These are phyloP conservation scores for Zygoascus meyerae DNA, from an alignment of 1,139 yeast species.

Conservation along the genomic window DNA sequence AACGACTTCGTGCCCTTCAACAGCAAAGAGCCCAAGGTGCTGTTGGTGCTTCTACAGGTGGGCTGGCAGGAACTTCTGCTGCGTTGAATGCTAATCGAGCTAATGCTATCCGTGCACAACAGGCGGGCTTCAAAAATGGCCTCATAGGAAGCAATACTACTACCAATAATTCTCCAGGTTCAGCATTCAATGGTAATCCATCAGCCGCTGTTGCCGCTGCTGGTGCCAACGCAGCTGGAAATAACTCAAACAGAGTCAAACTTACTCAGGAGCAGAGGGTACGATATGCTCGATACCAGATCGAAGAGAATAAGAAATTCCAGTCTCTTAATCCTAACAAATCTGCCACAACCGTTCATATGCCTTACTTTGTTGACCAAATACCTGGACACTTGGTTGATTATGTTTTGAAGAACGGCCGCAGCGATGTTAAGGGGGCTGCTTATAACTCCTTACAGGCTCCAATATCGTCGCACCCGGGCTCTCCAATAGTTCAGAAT, in stretches of 20 bases:
- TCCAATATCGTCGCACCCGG: conserved; percentile 9
- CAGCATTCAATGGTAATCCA: not conserved
- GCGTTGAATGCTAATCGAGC: conserved; percentile 3
- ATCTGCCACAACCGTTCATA: conserved; percentile 6
- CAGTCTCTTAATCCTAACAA: conserved; percentile 1
- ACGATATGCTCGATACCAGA: conserved; percentile 8
- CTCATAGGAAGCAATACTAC: not conserved
- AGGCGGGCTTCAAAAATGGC: conserved; percentile 5
- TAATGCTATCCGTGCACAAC: conserved; percentile 1
- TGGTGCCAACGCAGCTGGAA: not conserved
- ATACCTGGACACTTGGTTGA: conserved; percentile 4
- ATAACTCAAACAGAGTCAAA: conserved; percentile 6
- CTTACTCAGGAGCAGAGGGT: conserved; percentile 11
- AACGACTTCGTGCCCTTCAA: conserved; percentile 25
- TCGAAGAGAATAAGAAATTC: conserved; percentile 6
- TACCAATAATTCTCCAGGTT: not conserved
- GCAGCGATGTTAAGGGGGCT: not conserved
- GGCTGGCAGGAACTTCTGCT: conserved; percentile 8
- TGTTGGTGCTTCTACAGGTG: conserved; percentile 8
- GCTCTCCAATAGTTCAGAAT: conserved; percentile 1
- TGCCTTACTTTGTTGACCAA: conserved; percentile 9
- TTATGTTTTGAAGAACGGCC: conserved; percentile 6
- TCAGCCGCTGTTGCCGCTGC: not conserved
- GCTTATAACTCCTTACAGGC: conserved; percentile 4
- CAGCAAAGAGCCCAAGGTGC: conserved; percentile 16